Percentiles rank a stretch among this genome's conserved stretches.
Evolutionary conservation across 2,329 filamentous ascomycete species (phyloP).

Genomic region (Alternaria novae-zelandiae): DNA sequence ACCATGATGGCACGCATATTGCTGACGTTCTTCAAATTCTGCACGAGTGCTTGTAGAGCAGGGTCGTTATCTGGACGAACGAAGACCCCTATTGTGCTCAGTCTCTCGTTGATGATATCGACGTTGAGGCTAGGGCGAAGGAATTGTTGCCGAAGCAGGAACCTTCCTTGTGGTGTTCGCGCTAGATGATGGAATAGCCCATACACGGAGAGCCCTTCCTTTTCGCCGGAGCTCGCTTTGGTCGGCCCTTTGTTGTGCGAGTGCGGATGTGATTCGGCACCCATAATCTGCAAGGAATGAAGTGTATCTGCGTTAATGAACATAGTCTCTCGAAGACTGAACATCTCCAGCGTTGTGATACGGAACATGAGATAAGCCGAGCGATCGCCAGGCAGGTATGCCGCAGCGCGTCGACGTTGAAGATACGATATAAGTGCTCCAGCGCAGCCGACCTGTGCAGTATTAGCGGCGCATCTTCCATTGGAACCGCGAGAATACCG

Average conservation of each 20-base stretch:
- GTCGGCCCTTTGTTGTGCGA: conserved; percentile 75
- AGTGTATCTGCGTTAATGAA: conserved; percentile 84
- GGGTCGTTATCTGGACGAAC: conserved; percentile 70
- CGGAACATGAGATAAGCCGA: conserved; percentile 63
- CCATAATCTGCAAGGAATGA: conserved; percentile 81
- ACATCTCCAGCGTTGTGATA: conserved; percentile 73
- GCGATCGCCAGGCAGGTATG: conserved; percentile 67
- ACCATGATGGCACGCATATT: conserved; percentile 74
- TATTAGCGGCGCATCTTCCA: conserved; percentile 4
- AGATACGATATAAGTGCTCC: conserved; percentile 86
- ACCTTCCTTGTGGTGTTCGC: conserved; percentile 79
- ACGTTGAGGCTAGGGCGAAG: conserved; percentile 77
- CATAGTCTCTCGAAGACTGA: conserved; percentile 70
- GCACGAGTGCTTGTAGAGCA: conserved; percentile 61
- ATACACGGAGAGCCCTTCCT: conserved; percentile 83
- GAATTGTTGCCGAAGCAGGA: conserved; percentile 77
- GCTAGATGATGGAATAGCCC: conserved; percentile 79
- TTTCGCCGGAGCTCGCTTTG: conserved; percentile 66
- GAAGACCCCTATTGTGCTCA: conserved; percentile 72
- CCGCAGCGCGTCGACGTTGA: conserved; percentile 69
- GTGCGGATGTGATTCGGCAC: conserved; percentile 82
- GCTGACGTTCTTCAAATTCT: conserved; percentile 72
- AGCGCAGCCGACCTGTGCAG: conserved; percentile 74
- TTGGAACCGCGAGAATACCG: conserved; percentile 54
- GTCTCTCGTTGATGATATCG: conserved; percentile 71